Conservation (phyloP, 129 eudicot genomes). For the Lonicera japonica region DNA sequence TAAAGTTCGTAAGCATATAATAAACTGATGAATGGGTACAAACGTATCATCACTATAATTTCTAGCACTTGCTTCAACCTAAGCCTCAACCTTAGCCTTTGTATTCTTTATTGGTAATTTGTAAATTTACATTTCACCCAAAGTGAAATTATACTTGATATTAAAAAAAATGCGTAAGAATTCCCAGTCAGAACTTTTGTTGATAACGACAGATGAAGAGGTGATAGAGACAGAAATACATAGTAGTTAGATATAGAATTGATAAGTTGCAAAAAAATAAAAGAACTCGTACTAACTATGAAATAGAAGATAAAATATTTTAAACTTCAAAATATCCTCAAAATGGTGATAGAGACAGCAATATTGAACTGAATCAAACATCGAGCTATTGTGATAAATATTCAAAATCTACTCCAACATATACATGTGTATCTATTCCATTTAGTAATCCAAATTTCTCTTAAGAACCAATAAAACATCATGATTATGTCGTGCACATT, state of each 20-base stretch:
- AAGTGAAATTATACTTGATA: slow-evolving; percentile 50
- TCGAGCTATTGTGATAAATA: slow-evolving; percentile 3
- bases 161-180: slow-evolving; percentile 77
- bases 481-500: too few relatives aligned
- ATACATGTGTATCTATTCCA: too few relatives aligned
- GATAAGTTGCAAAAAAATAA: neutral
- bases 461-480: too few relatives aligned
- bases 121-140: too few relatives aligned
- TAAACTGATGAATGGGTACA: neutral
- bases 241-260: neutral
- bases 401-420: too few relatives aligned
- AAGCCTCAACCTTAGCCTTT: too few relatives aligned
- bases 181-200: slow-evolving; percentile 84
- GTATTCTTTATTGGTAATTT: too few relatives aligned
- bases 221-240: slow-evolving; percentile 18
- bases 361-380: neutral
- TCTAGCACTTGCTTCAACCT: too few relatives aligned
- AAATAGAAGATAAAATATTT: neutral
- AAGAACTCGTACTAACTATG: neutral
- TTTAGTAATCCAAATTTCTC: too few relatives aligned
- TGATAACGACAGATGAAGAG: slow-evolving; percentile 71
- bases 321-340: neutral
- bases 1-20: neutral
- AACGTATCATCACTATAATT: neutral
- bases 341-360: neutral